phyloP scores from a whole-genome alignment of 352 stramenopile genomes.

The Phytophthora fragariaefolia region DNA sequence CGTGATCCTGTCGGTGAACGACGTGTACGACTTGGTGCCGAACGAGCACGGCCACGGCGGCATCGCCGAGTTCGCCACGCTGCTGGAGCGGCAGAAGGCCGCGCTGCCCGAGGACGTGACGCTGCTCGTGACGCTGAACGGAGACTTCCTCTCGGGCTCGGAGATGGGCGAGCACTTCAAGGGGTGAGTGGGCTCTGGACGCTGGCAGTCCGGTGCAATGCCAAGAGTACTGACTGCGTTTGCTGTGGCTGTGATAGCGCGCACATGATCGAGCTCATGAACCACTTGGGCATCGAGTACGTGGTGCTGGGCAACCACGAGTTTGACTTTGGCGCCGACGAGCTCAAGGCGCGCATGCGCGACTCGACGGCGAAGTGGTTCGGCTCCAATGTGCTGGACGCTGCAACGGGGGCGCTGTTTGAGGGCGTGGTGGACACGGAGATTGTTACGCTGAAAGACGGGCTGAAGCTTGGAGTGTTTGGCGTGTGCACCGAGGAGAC shows the following conservation, averaged over 20 bases:
- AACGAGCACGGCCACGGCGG: conserved; percentile 66
- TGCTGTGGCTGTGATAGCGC: conserved; percentile 37
- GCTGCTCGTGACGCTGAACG: conserved; percentile 77
- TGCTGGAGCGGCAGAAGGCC: conserved; percentile 57
- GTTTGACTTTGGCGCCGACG: conserved; percentile 72
- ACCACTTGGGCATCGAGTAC: conserved; percentile 75
- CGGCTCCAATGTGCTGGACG: conserved; percentile 70
- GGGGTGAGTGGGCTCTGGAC: conserved; percentile 45
- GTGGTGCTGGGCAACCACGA: conserved; percentile 85
- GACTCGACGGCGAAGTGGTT: conserved; percentile 78
- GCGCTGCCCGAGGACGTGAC: conserved; percentile 52
- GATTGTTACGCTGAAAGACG: conserved; percentile 53
- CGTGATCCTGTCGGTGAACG: conserved; percentile 72
- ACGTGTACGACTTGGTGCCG: conserved; percentile 79
- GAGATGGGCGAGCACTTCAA: conserved; percentile 67
- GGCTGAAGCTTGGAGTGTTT: conserved; percentile 72
- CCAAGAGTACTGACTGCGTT: conserved; percentile 6
- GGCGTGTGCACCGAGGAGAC: conserved; percentile 76
- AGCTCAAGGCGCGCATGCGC: conserved; percentile 59
- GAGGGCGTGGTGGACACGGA: conserved; percentile 56
- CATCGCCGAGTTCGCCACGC: conserved; percentile 69
- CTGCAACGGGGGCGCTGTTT: conserved; percentile 44
- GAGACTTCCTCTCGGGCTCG: conserved; percentile 79
- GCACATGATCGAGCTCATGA: conserved; percentile 84
- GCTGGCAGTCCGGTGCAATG: neutral